phyloP scores from a whole-genome alignment of 805 yeast genomes.

The Candida khao-thaluensis region DNA sequence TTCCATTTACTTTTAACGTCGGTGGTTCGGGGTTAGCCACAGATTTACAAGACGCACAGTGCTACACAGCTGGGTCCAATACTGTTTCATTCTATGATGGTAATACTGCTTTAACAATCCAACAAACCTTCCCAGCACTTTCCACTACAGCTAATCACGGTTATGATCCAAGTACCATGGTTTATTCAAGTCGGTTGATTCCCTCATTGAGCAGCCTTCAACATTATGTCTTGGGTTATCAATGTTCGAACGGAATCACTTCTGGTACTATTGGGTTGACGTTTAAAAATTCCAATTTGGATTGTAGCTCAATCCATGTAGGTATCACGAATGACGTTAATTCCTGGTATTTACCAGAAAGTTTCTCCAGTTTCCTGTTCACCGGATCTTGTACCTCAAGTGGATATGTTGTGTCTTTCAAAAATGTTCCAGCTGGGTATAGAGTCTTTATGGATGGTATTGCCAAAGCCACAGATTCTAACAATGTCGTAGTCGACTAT shows the following conservation, averaged over 20 bases:
- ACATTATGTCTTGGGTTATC: constrained; percentile 14
- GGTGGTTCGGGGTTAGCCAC: constrained; percentile 17
- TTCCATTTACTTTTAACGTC: constrained; percentile 24
- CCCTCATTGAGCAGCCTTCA: constrained; percentile 16
- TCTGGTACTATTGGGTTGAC: constrained; percentile 23
- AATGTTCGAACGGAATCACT: constrained; percentile 22
- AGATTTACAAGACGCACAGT: constrained; percentile 20
- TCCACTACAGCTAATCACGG: constrained; percentile 5
- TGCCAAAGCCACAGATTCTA: background rate
- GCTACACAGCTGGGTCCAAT: constrained; percentile 21
- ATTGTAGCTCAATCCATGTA: constrained; percentile 22
- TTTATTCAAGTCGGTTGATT: constrained; percentile 8
- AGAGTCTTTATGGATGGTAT: constrained; percentile 22
- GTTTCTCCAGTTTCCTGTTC: constrained; percentile 6
- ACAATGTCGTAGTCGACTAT: background rate
- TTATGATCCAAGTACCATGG: background rate
- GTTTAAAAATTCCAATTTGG: constrained; percentile 14
- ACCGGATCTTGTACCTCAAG: constrained; percentile 18
- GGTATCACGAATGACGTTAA: constrained; percentile 23
- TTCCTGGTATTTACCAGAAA: constrained; percentile 20
- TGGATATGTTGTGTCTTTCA: constrained; percentile 14
- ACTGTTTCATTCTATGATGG: constrained; percentile 20
- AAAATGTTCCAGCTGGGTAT: constrained; percentile 28
- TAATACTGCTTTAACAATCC: constrained; percentile 12
- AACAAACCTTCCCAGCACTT: constrained; percentile 12